Evolutionary conservation across 208 protist species (phyloP), one percentile per base, ranked within the genome.

Genomic region (Leishmania turanica): DNA sequence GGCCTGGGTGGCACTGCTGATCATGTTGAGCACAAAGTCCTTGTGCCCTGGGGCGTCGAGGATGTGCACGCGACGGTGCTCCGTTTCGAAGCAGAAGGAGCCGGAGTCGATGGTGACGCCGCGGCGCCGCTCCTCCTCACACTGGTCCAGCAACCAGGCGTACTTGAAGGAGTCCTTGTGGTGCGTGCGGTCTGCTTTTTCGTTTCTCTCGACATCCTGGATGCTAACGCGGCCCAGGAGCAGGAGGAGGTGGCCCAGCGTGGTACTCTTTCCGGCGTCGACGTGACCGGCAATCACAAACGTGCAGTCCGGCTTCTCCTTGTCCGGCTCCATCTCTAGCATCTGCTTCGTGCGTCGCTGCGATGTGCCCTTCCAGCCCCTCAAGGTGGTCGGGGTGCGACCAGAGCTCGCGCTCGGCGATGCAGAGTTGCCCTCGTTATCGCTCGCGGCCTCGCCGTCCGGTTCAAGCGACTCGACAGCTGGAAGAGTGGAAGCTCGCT

Each of bases 1-100:
- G 1, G 99, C 99, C 85, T 99, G 98, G 51, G 98, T 95, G 0
- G 98, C 98, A 82, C 99, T 99, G 79, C 93, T 94, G 82, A 99
- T 99, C 99, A 99, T 99, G 87, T 97, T 98, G 42, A 99, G 93
- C 54, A 99, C 98, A 84, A 98, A 99, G 83, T 98, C 97, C 89
- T 99, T 99, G 91, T 99, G 98, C 37, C 99, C 99, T 24, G 95
- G 95, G 1, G 95, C 93, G 86, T 98, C 95, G 40, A 98, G 87
- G 77, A 98, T 86, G 82, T 96, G 86, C 65, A 98, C 87, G 42
- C 91, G 91, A 58, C 95, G 92, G 82, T 96, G 96, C 69, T 83
- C 83, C 24, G 98, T 99, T 84, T 97, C 91, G 81, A 99, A 99
- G 79, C 92, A 94, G 79, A 93, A 95, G 19, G 96, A 92, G 58